Base-by-base conservation (phyloP, 1,284 basidiomycete genomes). In the Rhodotorula mucilaginosa region DNA sequence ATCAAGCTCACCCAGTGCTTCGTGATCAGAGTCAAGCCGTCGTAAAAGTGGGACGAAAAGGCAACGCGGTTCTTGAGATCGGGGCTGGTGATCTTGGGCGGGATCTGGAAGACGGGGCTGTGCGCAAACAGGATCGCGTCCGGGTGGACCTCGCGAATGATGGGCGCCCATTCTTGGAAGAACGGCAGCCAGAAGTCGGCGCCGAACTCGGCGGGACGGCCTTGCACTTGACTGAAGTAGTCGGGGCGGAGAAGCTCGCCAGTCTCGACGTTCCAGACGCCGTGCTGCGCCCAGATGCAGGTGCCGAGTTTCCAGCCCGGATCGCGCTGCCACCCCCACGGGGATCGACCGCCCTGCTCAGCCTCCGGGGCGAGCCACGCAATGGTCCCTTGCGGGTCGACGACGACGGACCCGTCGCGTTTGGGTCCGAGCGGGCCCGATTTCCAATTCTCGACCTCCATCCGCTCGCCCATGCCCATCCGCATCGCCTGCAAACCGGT, bases 31-130 rank as follows among this genome's bases (percentile, higher is more conserved):
- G 85, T 86, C 58, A 97, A 84, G 2, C 96, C 96, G 79, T 99
- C 96, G 80, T 98, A 99, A 81, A 93, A 99, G 81, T 99, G 96
- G 0, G 88, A 86, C 0, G 92, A 90, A 72, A 91, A 89, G 65
- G 87, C 91, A 15, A 87, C 89, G 2, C 96, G 87, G 0, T 68
- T 58, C 57, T 68, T 59, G 26, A 76, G 47, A 54, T 74, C 70
- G 23, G 69, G 66, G 0, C 75, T 71, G 10, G 68, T 64, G 58
- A 79, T 74, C 31, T 64, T 64, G 15, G 78, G 78, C 56, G 78
- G 78, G 12, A 78, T 85, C 7, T 89, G 89, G 80, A 98, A 97
- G 0, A 99, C 95, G 3, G 95, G 92, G 0, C 93, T 91, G 77
- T 97, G 92, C 56, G 98, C 85, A 80, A 98, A 97, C 68, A 90